Evolutionary conservation across 2,329 filamentous ascomycete genomes (phyloP).

Genomic region (Plenodomus lindquistii): DNA sequence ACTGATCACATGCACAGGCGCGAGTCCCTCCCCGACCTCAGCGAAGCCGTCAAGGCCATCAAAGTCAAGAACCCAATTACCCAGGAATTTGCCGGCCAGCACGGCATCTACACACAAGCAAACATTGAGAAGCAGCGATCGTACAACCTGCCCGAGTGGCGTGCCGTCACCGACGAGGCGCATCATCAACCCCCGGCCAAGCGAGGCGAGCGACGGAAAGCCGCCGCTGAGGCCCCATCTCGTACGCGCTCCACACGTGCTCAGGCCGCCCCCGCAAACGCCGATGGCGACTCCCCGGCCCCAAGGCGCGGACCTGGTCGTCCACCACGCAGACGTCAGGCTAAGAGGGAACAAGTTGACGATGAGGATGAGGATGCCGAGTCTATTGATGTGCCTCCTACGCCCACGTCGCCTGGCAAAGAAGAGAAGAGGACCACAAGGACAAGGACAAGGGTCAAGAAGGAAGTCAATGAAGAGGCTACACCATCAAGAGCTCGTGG

Average conservation of each 20-base stretch:
- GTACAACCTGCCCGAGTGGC: conserved; percentile 97
- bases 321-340: conserved; percentile 41
- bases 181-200: conserved; percentile 93
- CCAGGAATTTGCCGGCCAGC: conserved; percentile 95
- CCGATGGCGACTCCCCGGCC: conserved; percentile 43
- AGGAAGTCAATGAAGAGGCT: conserved; percentile 47
- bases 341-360: conserved; percentile 26
- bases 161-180: conserved; percentile 87
- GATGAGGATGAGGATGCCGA: conserved; percentile 41
- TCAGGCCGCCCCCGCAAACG: conserved; percentile 34
- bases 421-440: conserved; percentile 41
- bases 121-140: conserved; percentile 95
- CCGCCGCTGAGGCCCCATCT: conserved; percentile 34
- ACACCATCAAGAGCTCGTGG: conserved; percentile 60
- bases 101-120: conserved; percentile 93
- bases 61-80: conserved; percentile 96
- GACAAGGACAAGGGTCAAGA: conserved; percentile 30
- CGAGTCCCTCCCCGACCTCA: conserved; percentile 73
- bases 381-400: conserved; percentile 44
- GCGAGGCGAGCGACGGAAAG: conserved; percentile 76
- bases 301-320: conserved; percentile 56
- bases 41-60: conserved; percentile 87
- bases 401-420: conserved; percentile 50
- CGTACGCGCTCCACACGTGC: conserved; percentile 40
- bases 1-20: conserved; percentile 51